Percentiles rank a stretch among this genome's conserved stretches.
Conservation (phyloP, 2,329 filamentous ascomycete genomes). For the Neofusicoccum umdonicola region DNA sequence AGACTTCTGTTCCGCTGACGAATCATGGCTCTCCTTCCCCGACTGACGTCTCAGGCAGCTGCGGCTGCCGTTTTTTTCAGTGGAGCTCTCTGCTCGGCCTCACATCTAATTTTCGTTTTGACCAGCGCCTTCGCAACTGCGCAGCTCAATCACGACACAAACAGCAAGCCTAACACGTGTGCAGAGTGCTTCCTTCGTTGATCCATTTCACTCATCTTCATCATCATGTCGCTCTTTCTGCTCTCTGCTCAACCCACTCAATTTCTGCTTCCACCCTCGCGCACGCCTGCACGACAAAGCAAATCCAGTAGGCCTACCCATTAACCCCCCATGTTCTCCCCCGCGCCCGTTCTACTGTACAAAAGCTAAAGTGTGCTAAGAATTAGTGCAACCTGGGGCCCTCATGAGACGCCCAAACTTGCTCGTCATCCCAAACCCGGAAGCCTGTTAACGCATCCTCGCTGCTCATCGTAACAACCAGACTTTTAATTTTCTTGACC, state of each 20-base stretch:
- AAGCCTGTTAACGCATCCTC: constrained; percentile 10
- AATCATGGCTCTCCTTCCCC: neutral
- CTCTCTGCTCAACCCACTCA: neutral
- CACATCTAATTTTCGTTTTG: neutral
- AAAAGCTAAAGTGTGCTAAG: neutral
- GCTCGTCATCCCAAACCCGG: constrained; percentile 1
- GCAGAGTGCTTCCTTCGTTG: neutral
- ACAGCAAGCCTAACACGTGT: neutral
- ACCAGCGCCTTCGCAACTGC: neutral
- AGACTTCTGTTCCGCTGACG: neutral
- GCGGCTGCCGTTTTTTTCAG: constrained; percentile 3
- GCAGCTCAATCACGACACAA: neutral
- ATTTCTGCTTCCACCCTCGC: neutral
- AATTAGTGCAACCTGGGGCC: constrained; percentile 4
- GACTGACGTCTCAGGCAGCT: neutral
- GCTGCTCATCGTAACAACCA: constrained; percentile 19
- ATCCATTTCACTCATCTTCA: neutral
- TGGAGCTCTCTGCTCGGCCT: neutral
- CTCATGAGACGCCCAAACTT: neutral
- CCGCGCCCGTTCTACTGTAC: constrained; percentile 8
- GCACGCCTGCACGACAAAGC: neutral
- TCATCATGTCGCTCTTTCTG: neutral
- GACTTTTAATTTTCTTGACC: constrained; percentile 17
- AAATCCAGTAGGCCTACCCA: constrained; percentile 6
- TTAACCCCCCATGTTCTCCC: neutral